Percentiles rank a stretch among this genome's conserved stretches.
These are phyloP conservation scores for Akanthomyces muscarius DNA, from an alignment of 2,329 filamentous ascomycete species.

Conservation along the genomic window DNA sequence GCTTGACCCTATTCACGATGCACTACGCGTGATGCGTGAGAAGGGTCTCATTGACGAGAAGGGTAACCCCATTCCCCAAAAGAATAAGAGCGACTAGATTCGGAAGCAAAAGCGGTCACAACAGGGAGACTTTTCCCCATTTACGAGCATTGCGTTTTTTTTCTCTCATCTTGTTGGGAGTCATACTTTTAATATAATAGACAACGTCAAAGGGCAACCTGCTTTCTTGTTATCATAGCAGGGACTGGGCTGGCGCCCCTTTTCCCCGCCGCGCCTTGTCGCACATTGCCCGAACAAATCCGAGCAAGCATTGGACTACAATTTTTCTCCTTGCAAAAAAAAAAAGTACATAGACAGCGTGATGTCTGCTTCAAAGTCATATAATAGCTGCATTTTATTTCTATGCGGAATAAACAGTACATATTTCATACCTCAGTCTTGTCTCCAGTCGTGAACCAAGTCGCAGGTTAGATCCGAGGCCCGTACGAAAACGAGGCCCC, in stretches of 20 bases:
- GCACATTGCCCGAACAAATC: conserved; percentile 1
- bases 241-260: not conserved
- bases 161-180: not conserved
- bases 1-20: conserved; percentile 42
- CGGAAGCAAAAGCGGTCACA: not conserved
- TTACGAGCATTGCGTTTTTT: conserved; percentile 14
- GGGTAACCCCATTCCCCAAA: conserved; percentile 36
- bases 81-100: conserved; percentile 24
- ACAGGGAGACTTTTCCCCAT: not conserved
- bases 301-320: not conserved
- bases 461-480: too few relatives aligned
- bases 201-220: not conserved
- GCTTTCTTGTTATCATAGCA: not conserved
- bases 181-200: conserved; percentile 14
- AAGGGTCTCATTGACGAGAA: conserved; percentile 43
- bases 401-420: conserved; percentile 4
- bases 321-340: not conserved
- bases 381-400: not conserved
- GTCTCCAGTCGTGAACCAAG: too few relatives aligned
- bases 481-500: too few relatives aligned
- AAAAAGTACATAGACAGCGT: not conserved
- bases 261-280: conserved; percentile 3
- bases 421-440: not conserved
- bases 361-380: not conserved
- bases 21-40: conserved; percentile 40